A percentile compares a stretch with the other conserved stretches of the same genome.
These are phyloP conservation scores for Carex sylvatica DNA, from an alignment of 202 grass and related monocot species.

Conservation along the genomic window DNA sequence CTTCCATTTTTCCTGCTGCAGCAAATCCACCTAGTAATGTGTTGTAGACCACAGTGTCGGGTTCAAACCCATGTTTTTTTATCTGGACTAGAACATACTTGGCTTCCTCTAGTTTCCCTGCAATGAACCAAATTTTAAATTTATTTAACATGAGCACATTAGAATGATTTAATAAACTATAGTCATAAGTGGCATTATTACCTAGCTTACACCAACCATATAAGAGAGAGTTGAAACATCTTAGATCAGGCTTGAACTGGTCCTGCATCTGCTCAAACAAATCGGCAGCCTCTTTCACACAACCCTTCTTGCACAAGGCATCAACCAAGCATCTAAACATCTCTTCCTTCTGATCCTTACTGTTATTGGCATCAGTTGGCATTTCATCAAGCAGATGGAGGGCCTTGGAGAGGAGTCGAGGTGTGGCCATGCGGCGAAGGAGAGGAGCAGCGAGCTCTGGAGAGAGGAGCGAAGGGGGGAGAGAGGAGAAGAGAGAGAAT, in stretches of 20 bases:
- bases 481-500: slow-evolving; percentile 63
- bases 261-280: slow-evolving; percentile 78
- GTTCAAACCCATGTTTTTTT: slow-evolving; percentile 55
- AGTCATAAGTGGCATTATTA: slow-evolving; percentile 13
- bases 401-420: slow-evolving; percentile 51
- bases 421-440: slow-evolving; percentile 59
- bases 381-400: slow-evolving; percentile 64
- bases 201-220: slow-evolving; percentile 92
- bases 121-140: background rate
- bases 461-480: slow-evolving; percentile 61
- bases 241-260: slow-evolving; percentile 45
- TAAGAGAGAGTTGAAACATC: slow-evolving; percentile 81
- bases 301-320: slow-evolving; percentile 73
- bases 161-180: background rate
- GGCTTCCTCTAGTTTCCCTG: slow-evolving; percentile 78
- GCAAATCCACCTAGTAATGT: slow-evolving; percentile 76
- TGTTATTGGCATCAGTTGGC: slow-evolving; percentile 32
- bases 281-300: slow-evolving; percentile 55
- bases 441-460: slow-evolving; percentile 60
- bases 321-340: slow-evolving; percentile 79
- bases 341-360: slow-evolving; percentile 23
- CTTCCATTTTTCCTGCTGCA: slow-evolving; percentile 72
- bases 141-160: background rate
- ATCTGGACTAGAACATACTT: slow-evolving; percentile 84
- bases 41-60: slow-evolving; percentile 85